These are phyloP conservation scores for Peniophora sp. DNA, from an alignment of 1,284 basidiomycete genomes.

Conservation along the genomic window DNA sequence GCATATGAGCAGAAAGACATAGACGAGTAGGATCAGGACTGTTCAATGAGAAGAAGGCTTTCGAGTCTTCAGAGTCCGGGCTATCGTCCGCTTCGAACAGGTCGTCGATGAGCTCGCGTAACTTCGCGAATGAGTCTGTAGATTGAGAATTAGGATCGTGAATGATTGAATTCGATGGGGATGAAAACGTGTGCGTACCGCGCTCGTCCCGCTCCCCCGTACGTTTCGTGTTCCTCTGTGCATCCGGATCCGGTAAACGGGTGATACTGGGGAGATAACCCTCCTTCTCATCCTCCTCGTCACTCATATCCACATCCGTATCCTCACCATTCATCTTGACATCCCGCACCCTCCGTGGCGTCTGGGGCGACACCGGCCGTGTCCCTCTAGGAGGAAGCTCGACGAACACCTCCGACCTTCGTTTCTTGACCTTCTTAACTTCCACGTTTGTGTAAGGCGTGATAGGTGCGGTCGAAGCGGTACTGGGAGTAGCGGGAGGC, in stretches of 20 bases:
- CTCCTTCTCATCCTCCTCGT: constrained; percentile 51
- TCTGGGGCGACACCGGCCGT: constrained; percentile 18
- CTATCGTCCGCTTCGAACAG: constrained; percentile 86
- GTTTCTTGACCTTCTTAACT: constrained; percentile 20
- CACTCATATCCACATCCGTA: constrained; percentile 47
- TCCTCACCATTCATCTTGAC: constrained; percentile 15
- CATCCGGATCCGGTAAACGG: constrained; percentile 18
- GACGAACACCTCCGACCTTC: constrained; percentile 42
- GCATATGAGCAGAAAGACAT: constrained; percentile 47
- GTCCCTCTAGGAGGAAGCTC: constrained; percentile 44
- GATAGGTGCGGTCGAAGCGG: constrained; percentile 2
- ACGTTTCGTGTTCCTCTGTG: constrained; percentile 34
- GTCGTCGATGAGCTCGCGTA: constrained; percentile 69
- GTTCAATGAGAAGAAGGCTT: constrained; percentile 60
- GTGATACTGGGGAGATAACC: constrained; percentile 21
- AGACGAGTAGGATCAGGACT: constrained; percentile 52
- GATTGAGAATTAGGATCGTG: not conserved
- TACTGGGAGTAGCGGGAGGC: not conserved
- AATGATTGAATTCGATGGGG: not conserved
- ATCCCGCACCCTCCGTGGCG: constrained; percentile 13
- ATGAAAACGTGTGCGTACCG: constrained; percentile 31
- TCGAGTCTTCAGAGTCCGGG: constrained; percentile 54
- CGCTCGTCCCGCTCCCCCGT: constrained; percentile 73
- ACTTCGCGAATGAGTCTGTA: constrained; percentile 66
- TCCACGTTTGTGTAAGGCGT: constrained; percentile 11